Conservation (phyloP, 257 asterid genomes). For the Ajuga chamaepitys region DNA sequence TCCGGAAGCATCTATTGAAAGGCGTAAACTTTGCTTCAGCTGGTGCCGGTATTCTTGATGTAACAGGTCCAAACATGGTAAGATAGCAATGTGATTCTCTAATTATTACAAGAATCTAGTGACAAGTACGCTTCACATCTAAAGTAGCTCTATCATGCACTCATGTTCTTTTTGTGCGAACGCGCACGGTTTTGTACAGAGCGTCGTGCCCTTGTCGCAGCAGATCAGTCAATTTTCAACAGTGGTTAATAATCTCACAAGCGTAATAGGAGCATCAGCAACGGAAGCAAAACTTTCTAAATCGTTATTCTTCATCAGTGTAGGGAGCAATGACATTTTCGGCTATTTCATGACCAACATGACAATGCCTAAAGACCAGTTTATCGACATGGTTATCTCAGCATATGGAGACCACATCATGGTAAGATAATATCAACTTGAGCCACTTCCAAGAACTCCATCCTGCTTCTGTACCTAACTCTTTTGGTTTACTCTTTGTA, state of each 20-base stretch:
- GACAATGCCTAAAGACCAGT: constrained; percentile 22
- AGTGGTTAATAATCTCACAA: constrained; percentile 27
- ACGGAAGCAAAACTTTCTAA: constrained; percentile 29
- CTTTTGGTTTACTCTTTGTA: neutral
- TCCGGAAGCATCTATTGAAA: constrained; percentile 26
- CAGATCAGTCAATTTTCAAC: constrained; percentile 52
- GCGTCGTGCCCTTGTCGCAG: constrained; percentile 41
- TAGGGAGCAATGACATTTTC: constrained; percentile 69
- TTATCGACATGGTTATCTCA: constrained; percentile 29
- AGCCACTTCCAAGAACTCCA: neutral
- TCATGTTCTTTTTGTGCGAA: neutral
- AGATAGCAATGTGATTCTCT: neutral
- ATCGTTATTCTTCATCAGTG: constrained; percentile 55
- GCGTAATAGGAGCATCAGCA: constrained; percentile 27
- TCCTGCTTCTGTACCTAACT: neutral
- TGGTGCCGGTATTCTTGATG: constrained; percentile 69
- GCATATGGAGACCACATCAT: constrained; percentile 39
- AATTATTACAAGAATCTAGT: neutral
- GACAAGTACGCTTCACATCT: no score
- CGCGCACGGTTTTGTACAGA: constrained; percentile 25
- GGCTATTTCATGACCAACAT: constrained; percentile 37
- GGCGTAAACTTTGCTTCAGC: constrained; percentile 76
- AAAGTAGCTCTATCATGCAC: neutral
- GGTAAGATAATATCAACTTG: constrained; percentile 20
- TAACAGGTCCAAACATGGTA: constrained; percentile 44